Evolutionary conservation across 1,284 basidiomycete species (phyloP).

Genomic region (Cutaneotrichosporon sp.): DNA sequence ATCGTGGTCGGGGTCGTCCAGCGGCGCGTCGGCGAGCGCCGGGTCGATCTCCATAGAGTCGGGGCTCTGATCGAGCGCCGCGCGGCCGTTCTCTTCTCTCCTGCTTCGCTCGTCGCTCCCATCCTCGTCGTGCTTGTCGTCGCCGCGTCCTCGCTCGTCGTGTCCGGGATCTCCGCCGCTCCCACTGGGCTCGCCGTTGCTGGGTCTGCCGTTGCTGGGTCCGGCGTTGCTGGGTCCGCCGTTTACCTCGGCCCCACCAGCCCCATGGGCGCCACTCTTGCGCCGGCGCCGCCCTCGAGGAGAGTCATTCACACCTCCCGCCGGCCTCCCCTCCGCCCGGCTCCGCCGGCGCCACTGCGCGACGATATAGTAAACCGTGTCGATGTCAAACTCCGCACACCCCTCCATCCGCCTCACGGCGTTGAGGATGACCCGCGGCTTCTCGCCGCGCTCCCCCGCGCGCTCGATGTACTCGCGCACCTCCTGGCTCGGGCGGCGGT

Average conservation of each 20-base stretch:
- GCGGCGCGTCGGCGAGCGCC: background rate
- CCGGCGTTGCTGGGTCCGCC: no score
- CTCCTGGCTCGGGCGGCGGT: background rate
- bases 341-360: background rate
- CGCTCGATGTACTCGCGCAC: background rate
- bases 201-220: no score
- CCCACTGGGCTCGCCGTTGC: no score
- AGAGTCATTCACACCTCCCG: background rate
- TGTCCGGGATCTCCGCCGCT: background rate
- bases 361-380: conserved; percentile 4
- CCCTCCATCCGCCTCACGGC: background rate
- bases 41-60: no score
- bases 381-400: background rate
- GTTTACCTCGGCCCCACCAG: no score
- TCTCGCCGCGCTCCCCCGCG: background rate
- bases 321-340: background rate
- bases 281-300: no score
- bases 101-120: background rate
- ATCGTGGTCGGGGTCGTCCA: background rate
- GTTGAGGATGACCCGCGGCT: background rate
- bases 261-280: no score
- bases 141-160: background rate
- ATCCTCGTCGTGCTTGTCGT: background rate
- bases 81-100: background rate
- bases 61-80: no score